These are phyloP conservation scores for Phytophthora tentaculata DNA, from an alignment of 352 stramenopile species.

Conservation along the genomic window DNA sequence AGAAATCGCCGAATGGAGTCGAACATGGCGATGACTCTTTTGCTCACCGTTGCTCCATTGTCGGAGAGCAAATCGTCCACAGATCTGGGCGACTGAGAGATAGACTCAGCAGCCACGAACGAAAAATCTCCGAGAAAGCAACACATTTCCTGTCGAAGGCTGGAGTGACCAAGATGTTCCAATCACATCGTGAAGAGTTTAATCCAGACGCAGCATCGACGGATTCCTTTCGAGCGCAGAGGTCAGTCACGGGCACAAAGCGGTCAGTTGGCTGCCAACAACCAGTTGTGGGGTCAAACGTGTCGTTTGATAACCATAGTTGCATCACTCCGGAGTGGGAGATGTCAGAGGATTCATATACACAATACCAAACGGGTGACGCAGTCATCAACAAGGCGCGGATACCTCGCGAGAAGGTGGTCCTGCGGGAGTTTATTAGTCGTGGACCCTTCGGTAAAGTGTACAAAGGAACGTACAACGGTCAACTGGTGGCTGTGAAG, in stretches of 20 bases:
- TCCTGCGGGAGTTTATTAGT: constrained; percentile 23
- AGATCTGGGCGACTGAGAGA: constrained; percentile 14
- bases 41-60: background rate
- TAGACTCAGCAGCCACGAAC: constrained; percentile 22
- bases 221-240: background rate
- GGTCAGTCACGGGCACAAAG: background rate
- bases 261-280: background rate
- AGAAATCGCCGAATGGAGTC: background rate
- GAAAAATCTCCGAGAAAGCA: constrained; percentile 22
- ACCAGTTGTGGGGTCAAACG: background rate
- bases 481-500: background rate
- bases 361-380: background rate
- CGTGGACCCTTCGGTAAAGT: constrained; percentile 48
- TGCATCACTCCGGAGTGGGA: background rate
- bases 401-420: background rate
- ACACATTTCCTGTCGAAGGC: constrained; percentile 17
- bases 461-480: constrained; percentile 32
- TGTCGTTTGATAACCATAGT: background rate
- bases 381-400: background rate
- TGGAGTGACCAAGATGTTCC: constrained; percentile 23
- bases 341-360: background rate
- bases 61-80: constrained; percentile 2
- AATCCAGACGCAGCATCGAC: background rate
- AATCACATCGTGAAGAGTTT: constrained; percentile 1
- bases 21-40: background rate